Evolutionary conservation across 345 rosid genomes (phyloP).

Genomic region (Streptanthus diversifolius): DNA sequence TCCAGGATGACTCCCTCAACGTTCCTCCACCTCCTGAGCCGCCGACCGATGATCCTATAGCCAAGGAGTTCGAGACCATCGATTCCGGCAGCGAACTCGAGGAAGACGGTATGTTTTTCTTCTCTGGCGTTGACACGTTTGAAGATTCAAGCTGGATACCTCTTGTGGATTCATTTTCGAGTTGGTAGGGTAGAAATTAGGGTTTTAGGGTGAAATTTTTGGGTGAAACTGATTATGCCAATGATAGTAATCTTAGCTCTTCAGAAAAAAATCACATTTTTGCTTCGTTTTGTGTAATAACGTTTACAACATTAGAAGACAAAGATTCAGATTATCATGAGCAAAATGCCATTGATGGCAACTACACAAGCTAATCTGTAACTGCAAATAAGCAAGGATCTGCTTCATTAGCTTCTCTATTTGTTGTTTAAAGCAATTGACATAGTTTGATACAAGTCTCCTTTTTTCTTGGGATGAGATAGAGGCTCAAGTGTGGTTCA

Average conservation of each 20-base stretch:
- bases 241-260: not conserved
- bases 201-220: not conserved
- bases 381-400: not conserved
- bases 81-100: constrained; percentile 92
- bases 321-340: not conserved
- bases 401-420: not conserved
- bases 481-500: too few relatives aligned
- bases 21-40: constrained; percentile 50
- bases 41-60: constrained; percentile 33
- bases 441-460: not conserved
- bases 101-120: constrained; percentile 51
- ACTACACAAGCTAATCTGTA: not conserved
- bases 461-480: too few relatives aligned
- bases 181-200: constrained; percentile 4
- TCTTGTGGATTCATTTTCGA: not conserved
- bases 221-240: not conserved
- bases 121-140: not conserved
- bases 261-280: not conserved
- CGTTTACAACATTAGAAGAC: too few relatives aligned
- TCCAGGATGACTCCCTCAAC: constrained; percentile 70
- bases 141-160: not conserved
- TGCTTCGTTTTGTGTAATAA: not conserved
- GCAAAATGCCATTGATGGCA: not conserved
- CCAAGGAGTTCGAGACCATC: constrained; percentile 47
- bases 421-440: not conserved